Conservation (phyloP, 192 early-diverging fungal genomes). For the Mortierella claussenii region DNA sequence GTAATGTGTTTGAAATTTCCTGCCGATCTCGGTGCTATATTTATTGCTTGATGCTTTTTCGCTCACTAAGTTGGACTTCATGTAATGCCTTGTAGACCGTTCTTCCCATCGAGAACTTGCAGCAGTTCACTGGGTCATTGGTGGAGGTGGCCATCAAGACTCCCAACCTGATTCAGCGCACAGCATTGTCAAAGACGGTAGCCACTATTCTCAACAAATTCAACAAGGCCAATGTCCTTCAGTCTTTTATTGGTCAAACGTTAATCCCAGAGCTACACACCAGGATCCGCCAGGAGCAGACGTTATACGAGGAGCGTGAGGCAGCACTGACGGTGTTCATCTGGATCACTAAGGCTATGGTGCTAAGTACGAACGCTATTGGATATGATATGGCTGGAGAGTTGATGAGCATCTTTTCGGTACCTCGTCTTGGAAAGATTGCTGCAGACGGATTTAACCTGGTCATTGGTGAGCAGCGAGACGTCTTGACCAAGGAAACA, state of each 20-base stretch:
- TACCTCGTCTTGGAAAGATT: slow-evolving; percentile 50
- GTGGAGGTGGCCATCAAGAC: slow-evolving; percentile 55
- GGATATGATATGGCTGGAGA: slow-evolving; percentile 66
- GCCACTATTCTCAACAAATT: slow-evolving; percentile 78
- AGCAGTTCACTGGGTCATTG: slow-evolving; percentile 56
- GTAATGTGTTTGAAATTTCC: not conserved
- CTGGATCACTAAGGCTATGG: slow-evolving; percentile 75
- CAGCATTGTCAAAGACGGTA: slow-evolving; percentile 65
- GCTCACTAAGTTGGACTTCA: not conserved
- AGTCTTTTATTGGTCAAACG: slow-evolving; percentile 24
- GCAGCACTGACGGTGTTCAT: slow-evolving; percentile 42
- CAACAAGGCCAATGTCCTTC: slow-evolving; percentile 50
- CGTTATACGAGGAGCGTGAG: slow-evolving; percentile 21
- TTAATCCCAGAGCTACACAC: slow-evolving; percentile 31
- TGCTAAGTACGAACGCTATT: slow-evolving; percentile 60
- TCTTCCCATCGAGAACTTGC: slow-evolving; percentile 60
- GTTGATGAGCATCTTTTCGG: slow-evolving; percentile 63
- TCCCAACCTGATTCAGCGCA: slow-evolving; percentile 52
- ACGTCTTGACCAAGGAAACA: slow-evolving; percentile 75
- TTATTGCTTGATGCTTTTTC: not conserved
- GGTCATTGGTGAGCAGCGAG: slow-evolving; percentile 76
- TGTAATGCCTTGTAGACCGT: slow-evolving; percentile 45
- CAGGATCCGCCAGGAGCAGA: slow-evolving; percentile 34
- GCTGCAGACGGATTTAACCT: slow-evolving; percentile 77
- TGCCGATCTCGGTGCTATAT: not conserved